Evolutionary conservation across 345 rosid species (phyloP).

Genomic region (Hibiscus syriacus): DNA sequence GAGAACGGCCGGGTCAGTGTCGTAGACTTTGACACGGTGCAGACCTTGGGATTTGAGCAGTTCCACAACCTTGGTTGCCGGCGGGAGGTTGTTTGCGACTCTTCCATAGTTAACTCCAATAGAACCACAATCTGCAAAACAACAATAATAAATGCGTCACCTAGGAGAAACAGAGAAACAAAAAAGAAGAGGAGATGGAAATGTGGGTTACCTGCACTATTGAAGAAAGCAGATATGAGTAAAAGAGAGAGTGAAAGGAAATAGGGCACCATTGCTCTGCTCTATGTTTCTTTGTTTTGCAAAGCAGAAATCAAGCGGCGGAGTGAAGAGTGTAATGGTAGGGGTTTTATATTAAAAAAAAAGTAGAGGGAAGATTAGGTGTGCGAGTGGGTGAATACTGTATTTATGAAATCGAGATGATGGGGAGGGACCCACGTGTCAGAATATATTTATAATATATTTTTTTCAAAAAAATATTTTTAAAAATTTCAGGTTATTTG

Average conservation of each 20-base stretch:
- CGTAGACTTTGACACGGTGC: slow-evolving; percentile 61
- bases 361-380: too few relatives aligned
- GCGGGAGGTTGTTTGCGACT: slow-evolving; percentile 66
- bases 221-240: slow-evolving; percentile 10
- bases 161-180: not conserved
- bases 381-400: too few relatives aligned
- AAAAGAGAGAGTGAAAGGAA: not conserved
- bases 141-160: not conserved
- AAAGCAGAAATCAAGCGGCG: too few relatives aligned
- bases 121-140: slow-evolving; percentile 43
- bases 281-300: too few relatives aligned
- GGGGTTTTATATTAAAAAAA: too few relatives aligned
- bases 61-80: slow-evolving; percentile 54
- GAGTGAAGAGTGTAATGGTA: too few relatives aligned
- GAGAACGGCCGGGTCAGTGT: slow-evolving; percentile 73
- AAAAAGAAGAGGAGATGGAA: not conserved
- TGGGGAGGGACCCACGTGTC: too few relatives aligned
- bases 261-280: too few relatives aligned
- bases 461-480: too few relatives aligned
- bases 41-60: slow-evolving; percentile 76
- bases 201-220: slow-evolving; percentile 21
- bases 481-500: too few relatives aligned
- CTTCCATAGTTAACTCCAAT: slow-evolving; percentile 96
- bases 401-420: too few relatives aligned
- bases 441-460: too few relatives aligned